A percentile compares a stretch with the other conserved stretches of the same genome.
phyloP scores from a whole-genome alignment of 257 asterid genomes.

The Solanum corneliomulleri region DNA sequence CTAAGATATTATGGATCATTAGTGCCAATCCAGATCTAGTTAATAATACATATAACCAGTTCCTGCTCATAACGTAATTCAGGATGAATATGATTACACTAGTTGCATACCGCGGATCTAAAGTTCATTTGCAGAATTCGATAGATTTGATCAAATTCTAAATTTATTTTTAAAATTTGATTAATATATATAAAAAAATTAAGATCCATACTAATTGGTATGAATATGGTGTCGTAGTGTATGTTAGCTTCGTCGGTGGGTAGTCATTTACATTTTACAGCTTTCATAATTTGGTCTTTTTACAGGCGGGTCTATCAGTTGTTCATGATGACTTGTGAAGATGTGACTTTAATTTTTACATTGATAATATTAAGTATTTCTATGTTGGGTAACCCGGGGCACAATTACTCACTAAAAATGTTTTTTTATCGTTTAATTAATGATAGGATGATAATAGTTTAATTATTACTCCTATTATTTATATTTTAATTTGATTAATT shows the following conservation, averaged over 20 bases:
- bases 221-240: not conserved
- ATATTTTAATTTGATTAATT: too few species aligned
- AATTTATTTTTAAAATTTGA: not conserved
- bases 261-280: not conserved
- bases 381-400: not conserved
- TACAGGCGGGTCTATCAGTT: not conserved
- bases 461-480: too few species aligned
- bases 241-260: not conserved
- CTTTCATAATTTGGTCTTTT: not conserved
- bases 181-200: not conserved
- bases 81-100: not conserved
- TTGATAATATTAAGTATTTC: not conserved
- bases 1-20: not conserved
- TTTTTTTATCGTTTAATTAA: too few species aligned
- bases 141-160: not conserved
- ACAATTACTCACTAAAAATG: not conserved
- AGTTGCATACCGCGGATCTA: not conserved
- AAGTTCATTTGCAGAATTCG: not conserved
- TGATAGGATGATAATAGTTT: too few species aligned
- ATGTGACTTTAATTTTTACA: not conserved
- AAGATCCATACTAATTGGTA: not conserved
- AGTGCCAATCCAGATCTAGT: not conserved
- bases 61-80: not conserved
- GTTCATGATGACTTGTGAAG: not conserved
- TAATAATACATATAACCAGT: not conserved